A percentile compares a stretch with the other conserved stretches of the same genome.
phyloP scores from a whole-genome alignment of 352 stramenopile genomes.

The Phytophthora agathidicida region DNA sequence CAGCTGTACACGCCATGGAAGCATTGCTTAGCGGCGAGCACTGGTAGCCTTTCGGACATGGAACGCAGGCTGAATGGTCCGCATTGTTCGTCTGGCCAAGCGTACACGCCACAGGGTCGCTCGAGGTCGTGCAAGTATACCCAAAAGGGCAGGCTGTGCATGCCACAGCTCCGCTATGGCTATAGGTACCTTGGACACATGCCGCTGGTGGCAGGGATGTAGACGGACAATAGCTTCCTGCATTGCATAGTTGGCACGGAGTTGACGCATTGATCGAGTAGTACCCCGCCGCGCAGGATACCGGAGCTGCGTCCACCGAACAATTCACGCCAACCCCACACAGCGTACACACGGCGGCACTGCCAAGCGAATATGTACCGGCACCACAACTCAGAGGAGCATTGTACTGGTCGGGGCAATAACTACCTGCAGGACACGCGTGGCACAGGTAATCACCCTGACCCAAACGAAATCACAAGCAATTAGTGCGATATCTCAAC shows the following conservation, averaged over 20 bases:
- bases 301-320: constrained; percentile 18
- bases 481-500: not conserved
- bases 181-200: constrained; percentile 49
- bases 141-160: constrained; percentile 59
- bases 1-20: constrained; percentile 25
- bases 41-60: constrained; percentile 49
- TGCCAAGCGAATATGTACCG: constrained; percentile 57
- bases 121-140: constrained; percentile 40
- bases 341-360: constrained; percentile 35
- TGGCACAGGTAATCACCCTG: constrained; percentile 43
- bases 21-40: constrained; percentile 36
- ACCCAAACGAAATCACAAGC: constrained; percentile 2
- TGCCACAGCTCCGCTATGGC: constrained; percentile 35
- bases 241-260: constrained; percentile 33
- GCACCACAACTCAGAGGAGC: constrained; percentile 18
- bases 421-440: constrained; percentile 48
- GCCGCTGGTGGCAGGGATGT: constrained; percentile 25
- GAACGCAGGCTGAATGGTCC: constrained; percentile 49
- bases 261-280: constrained; percentile 32
- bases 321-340: constrained; percentile 66
- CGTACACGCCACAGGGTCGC: constrained; percentile 35
- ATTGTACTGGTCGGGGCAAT: constrained; percentile 33
- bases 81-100: constrained; percentile 50
- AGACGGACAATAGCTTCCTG: constrained; percentile 48
- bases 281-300: constrained; percentile 32